Evolutionary conservation across 2,329 filamentous ascomycete genomes (phyloP).

Genomic region (Trichoderma arundinaceum): DNA sequence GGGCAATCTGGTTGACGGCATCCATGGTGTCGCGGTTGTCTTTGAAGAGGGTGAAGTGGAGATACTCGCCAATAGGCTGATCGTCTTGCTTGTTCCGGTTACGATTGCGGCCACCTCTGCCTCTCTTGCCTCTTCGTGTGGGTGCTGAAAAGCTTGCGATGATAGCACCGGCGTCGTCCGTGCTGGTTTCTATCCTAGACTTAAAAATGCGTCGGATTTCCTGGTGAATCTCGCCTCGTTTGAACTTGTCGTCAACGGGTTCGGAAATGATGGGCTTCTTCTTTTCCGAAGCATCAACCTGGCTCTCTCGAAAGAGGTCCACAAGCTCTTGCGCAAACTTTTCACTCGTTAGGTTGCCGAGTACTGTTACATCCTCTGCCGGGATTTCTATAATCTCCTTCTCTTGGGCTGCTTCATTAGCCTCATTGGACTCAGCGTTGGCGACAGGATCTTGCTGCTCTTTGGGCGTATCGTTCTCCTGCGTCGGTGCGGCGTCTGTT

Average conservation of each 20-base stretch:
- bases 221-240: conserved; percentile 58
- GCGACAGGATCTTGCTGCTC: conserved; percentile 33
- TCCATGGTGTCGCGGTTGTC: conserved; percentile 98
- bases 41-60: conserved; percentile 93
- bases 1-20: conserved; percentile 76
- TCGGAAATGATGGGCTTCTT: conserved; percentile 48
- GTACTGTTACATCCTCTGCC: conserved; percentile 43
- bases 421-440: conserved; percentile 35
- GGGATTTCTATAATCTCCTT: conserved; percentile 40
- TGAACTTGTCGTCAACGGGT: conserved; percentile 51
- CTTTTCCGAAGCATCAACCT: conserved; percentile 40
- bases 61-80: conserved; percentile 63
- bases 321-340: conserved; percentile 50
- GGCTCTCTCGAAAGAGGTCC: conserved; percentile 48
- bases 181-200: conserved; percentile 77
- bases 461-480: conserved; percentile 24
- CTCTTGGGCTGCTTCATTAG: conserved; percentile 32
- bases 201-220: conserved; percentile 79
- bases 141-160: conserved; percentile 67
- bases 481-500: conserved; percentile 2
- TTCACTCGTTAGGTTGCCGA: conserved; percentile 49
- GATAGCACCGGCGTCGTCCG: conserved; percentile 62
- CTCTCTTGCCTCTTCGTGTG: conserved; percentile 46
- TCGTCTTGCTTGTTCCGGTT: conserved; percentile 39
- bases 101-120: conserved; percentile 38